Evolutionary conservation across 345 rosid genomes (phyloP).

Genomic region (Gynandropsis gynandra): DNA sequence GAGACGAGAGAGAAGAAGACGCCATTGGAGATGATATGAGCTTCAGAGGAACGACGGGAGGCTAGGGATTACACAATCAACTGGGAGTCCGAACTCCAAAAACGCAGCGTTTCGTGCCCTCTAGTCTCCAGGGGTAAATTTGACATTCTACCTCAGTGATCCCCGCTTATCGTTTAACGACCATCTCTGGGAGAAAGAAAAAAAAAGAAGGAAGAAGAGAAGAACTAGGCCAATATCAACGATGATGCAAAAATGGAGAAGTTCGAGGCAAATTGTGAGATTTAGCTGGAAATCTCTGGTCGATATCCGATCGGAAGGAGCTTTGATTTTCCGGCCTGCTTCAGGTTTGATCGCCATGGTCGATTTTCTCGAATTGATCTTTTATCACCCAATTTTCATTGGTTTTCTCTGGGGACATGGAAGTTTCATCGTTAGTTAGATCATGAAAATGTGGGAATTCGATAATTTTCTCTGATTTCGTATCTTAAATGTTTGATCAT

Average conservation of each 20-base stretch:
- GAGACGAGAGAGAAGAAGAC: conserved; percentile 66
- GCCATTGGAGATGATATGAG: conserved; percentile 32
- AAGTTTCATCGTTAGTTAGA: no score
- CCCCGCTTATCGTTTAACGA: neutral
- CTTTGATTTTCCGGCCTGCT: conserved; percentile 14
- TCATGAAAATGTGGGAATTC: neutral
- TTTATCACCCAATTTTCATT: neutral
- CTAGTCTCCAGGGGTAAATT: neutral
- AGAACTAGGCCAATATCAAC: neutral
- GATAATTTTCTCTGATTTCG: neutral
- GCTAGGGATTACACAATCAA: conserved; percentile 26
- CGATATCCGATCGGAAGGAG: conserved; percentile 23
- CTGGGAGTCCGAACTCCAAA: neutral
- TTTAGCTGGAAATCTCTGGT: conserved; percentile 22
- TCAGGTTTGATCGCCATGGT: conserved; percentile 21
- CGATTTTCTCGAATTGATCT: neutral
- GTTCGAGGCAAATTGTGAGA: conserved; percentile 28
- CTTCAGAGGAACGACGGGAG: conserved; percentile 21
- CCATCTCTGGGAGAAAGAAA: conserved; percentile 5
- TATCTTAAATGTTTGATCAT: conserved; percentile 13
- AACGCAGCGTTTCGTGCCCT: conserved; percentile 30
- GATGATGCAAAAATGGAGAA: conserved; percentile 48
- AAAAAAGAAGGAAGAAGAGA: conserved; percentile 1
- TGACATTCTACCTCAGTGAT: neutral
- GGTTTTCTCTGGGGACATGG: neutral